Percentiles rank a stretch among this genome's conserved stretches.
Conservation (phyloP, 192 early-diverging fungal species). For the Glomus cerebriforme region DNA sequence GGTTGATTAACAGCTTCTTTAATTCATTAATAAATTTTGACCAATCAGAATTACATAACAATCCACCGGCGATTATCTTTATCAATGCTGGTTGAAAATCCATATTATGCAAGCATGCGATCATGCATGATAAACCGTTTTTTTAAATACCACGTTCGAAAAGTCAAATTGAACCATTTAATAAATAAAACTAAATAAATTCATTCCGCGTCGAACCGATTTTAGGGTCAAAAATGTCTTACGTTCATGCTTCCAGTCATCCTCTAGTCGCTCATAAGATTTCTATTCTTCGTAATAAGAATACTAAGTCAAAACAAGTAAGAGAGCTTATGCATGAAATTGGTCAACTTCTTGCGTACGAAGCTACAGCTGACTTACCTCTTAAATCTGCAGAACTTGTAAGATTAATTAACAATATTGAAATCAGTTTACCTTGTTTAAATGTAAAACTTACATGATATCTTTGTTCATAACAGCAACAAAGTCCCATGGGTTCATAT, state of each 20-base stretch:
- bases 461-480: conserved; percentile 34
- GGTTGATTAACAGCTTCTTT: too few relatives aligned
- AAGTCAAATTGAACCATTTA: too few relatives aligned
- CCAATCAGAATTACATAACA: too few relatives aligned
- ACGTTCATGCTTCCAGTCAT: conserved; percentile 50
- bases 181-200: too few relatives aligned
- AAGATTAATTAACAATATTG: background rate
- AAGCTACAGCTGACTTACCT: conserved; percentile 55
- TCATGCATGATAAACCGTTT: too few relatives aligned
- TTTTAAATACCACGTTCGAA: too few relatives aligned
- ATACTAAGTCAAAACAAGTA: conserved; percentile 47
- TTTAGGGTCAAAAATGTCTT: background rate
- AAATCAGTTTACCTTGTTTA: too few relatives aligned
- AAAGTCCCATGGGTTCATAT: conserved; percentile 55
- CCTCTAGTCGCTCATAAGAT: conserved; percentile 63
- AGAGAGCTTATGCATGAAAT: conserved; percentile 60
- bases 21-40: too few relatives aligned
- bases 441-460: background rate
- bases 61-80: too few relatives aligned
- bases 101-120: too few relatives aligned
- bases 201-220: background rate
- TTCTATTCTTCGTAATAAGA: conserved; percentile 53
- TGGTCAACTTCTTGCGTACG: conserved; percentile 60
- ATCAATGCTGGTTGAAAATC: too few relatives aligned
- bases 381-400: conserved; percentile 34